Base-by-base conservation (phyloP, 202 grass and related monocot genomes). In the Setaria viridis region DNA sequence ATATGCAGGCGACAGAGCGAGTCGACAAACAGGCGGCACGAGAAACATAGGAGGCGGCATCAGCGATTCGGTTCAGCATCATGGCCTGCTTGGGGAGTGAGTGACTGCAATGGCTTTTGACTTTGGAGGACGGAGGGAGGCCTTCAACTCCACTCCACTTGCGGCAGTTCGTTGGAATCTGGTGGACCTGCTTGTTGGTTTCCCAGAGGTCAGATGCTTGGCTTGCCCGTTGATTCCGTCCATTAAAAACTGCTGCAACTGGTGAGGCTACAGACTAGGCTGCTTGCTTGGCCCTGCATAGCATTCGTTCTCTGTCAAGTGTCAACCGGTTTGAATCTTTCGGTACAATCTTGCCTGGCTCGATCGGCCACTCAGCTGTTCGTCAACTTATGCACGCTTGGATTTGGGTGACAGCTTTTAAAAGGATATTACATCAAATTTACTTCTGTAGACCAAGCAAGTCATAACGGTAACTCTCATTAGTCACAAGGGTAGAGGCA, bases 131-230 rank as follows among this genome's bases (percentile, higher is more conserved):
- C 25, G 12, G 35, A 9, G 43, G 7, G 35, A 20, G n/a, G 4
- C 14, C 25, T 54, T 43, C 74, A 56, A 43, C 32, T 76, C 70
- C 58, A 30, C 48, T 63, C 85, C 54, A 12, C 70, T 11, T 55
- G 48, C 0, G 57, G 63, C 35, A 39, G 56, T 63, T 63, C 5
- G 48, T 72, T 82, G 78, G 88, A 66, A 86, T 82, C 84, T 82
- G 76, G 62, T 32, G 8, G 46, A 57, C 76, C 19, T 80, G 81
- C 64, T 81, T 91, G 89, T 88, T 85, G 7, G 85, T 85, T 88
- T 91, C 89, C 89, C 25, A 14, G 70, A 87, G 81, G 85, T 84
- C 76, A 80, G 80, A 84, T 76, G 35, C 76, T 48, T 59, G 47
- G 29, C 20, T 5, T 41, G 39, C 39, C 39, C 39, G 47, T 58